A percentile compares a stretch with the other conserved stretches of the same genome.
Conservation (phyloP, 1,284 basidiomycete species). For the Cutaneotrichosporon sp. region DNA sequence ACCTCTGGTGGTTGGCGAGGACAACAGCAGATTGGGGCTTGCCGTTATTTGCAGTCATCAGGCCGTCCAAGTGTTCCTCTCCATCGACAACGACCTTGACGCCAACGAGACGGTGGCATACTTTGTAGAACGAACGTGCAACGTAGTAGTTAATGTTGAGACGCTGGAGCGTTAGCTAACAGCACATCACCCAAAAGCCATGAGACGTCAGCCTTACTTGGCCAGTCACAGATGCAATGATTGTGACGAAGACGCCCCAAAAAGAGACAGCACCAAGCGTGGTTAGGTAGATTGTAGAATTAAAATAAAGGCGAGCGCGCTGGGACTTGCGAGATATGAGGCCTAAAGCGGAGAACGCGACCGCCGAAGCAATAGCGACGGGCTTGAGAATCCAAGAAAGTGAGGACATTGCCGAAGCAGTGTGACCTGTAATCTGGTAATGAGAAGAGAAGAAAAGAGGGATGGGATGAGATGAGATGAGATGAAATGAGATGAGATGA, state of each 20-base stretch:
- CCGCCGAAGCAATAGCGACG: conserved; percentile 37
- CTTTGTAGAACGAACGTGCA: conserved; percentile 74
- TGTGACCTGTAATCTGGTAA: not conserved
- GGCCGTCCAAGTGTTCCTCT: conserved; percentile 63
- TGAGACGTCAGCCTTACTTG: conserved; percentile 33
- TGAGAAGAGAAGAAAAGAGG: not conserved
- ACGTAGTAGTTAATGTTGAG: conserved; percentile 82
- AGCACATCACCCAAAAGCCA: too few relatives aligned
- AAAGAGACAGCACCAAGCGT: conserved; percentile 68
- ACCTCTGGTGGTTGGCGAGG: conserved; percentile 86
- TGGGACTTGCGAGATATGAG: conserved; percentile 36
- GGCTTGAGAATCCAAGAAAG: conserved; percentile 41
- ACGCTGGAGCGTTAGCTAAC: conserved; percentile 48
- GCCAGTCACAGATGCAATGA: conserved; percentile 66
- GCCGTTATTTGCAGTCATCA: conserved; percentile 54
- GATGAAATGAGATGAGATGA: too few relatives aligned
- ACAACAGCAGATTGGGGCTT: conserved; percentile 56
- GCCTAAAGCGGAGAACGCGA: conserved; percentile 41
- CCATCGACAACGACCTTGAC: conserved; percentile 77
- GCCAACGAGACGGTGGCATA: conserved; percentile 64
- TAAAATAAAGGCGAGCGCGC: conserved; percentile 57
- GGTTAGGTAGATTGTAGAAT: conserved; percentile 67
- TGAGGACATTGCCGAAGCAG: conserved; percentile 16
- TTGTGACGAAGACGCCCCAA: conserved; percentile 68
- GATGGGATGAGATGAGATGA: not conserved